Conservation (phyloP, 768 basidiomycete genomes). For the Lactifluus hygrophoroides region DNA sequence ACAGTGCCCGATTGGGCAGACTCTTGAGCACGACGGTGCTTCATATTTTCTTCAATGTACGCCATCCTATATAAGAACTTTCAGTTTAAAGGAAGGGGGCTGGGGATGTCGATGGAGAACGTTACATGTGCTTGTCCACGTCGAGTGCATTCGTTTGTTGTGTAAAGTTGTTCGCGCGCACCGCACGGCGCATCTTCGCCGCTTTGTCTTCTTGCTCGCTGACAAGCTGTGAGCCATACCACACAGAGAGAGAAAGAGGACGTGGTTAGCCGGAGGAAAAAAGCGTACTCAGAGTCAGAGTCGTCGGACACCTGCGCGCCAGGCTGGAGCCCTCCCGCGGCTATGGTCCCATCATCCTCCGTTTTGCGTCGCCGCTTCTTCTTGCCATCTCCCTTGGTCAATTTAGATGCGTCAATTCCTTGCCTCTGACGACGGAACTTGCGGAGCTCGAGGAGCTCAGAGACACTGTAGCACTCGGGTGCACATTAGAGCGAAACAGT, state of each 20-base stretch:
- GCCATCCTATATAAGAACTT: slow-evolving; percentile 63
- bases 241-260: slow-evolving; percentile 22
- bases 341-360: slow-evolving; percentile 37
- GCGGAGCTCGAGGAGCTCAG: slow-evolving; percentile 78
- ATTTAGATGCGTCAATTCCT: slow-evolving; percentile 79
- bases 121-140: slow-evolving; percentile 97
- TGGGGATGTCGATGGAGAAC: slow-evolving; percentile 24
- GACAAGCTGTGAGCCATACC: neutral
- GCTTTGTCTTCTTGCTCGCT: slow-evolving; percentile 61
- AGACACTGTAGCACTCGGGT: slow-evolving; percentile 39
- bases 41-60: slow-evolving; percentile 92
- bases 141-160: slow-evolving; percentile 94
- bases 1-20: neutral
- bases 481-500: neutral
- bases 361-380: slow-evolving; percentile 53
- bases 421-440: slow-evolving; percentile 63
- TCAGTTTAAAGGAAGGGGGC: neutral
- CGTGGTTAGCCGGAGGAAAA: no score
- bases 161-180: slow-evolving; percentile 89
- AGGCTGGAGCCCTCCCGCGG: slow-evolving; percentile 47
- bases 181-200: slow-evolving; percentile 61
- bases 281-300: slow-evolving; percentile 49
- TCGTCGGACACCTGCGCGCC: slow-evolving; percentile 30
- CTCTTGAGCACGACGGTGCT: slow-evolving; percentile 50
- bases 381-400: slow-evolving; percentile 77